These are phyloP conservation scores for Diplodia mutila DNA, from an alignment of 2,329 filamentous ascomycete genomes.

Conservation along the genomic window DNA sequence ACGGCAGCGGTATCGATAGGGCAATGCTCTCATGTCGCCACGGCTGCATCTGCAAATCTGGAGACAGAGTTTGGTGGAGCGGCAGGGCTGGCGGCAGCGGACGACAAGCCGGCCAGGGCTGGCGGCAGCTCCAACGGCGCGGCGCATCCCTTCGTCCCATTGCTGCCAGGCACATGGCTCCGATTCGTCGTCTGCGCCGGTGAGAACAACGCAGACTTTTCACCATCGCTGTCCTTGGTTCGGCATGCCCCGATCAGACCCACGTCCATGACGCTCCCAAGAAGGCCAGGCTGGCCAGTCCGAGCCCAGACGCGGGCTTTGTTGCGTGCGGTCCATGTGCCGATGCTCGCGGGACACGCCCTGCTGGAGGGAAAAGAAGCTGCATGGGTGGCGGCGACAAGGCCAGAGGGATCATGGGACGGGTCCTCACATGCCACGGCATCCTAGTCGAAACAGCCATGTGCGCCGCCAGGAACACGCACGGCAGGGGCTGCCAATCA, in stretches of 20 bases:
- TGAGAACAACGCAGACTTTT: slow-evolving; percentile 16
- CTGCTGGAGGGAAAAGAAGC: not conserved
- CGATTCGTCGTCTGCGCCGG: slow-evolving; percentile 4
- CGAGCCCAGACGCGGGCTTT: slow-evolving; percentile 7
- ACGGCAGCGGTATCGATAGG: slow-evolving; percentile 7
- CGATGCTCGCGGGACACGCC: not conserved
- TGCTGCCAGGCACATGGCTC: not conserved
- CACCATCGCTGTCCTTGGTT: slow-evolving; percentile 2
- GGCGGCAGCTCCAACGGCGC: not conserved
- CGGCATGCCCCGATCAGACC: not conserved
- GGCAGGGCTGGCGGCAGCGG: slow-evolving; percentile 9
- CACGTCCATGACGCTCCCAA: slow-evolving; percentile 14
- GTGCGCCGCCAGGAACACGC: not conserved
- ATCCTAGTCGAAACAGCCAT: slow-evolving; percentile 7
- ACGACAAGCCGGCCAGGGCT: slow-evolving; percentile 7
- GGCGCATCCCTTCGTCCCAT: slow-evolving; percentile 5
- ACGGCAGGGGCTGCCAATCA: not conserved
- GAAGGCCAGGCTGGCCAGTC: not conserved
- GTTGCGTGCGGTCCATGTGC: not conserved
- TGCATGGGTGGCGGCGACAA: not conserved
- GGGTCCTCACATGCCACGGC: slow-evolving; percentile 15
- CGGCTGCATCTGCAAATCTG: slow-evolving; percentile 12
- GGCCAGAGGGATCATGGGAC: slow-evolving; percentile 3
- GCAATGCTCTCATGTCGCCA: not conserved
- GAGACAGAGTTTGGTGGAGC: slow-evolving; percentile 3